These are phyloP conservation scores for Panicum miliaceum DNA, from an alignment of 176 grass and related monocot species.

Conservation along the genomic window DNA sequence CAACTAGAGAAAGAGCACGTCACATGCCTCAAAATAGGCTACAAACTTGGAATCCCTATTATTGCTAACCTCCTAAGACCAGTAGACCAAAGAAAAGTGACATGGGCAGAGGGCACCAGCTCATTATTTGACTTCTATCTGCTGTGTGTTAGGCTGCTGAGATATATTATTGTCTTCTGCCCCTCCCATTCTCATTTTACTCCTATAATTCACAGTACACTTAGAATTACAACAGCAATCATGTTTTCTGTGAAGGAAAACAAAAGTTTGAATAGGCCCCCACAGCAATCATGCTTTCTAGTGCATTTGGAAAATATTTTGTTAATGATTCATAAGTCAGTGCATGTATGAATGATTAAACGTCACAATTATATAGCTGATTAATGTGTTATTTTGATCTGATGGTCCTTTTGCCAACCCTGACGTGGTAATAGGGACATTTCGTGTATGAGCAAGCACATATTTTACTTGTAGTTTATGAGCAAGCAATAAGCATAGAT, in stretches of 20 bases:
- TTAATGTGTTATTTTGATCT: not conserved
- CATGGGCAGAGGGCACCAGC: constrained; percentile 23
- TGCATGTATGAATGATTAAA: not conserved
- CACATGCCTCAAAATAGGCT: not conserved
- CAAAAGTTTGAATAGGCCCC: constrained; percentile 34
- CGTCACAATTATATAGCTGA: too few relatives aligned
- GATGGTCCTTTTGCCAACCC: constrained; percentile 20
- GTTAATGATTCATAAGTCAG: not conserved
- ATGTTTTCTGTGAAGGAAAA: constrained; percentile 19
- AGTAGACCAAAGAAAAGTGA: constrained; percentile 24
- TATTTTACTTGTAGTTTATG: too few relatives aligned
- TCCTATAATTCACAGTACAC: not conserved
- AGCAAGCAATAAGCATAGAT: too few relatives aligned
- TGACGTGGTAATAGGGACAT: not conserved
- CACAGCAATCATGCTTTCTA: too few relatives aligned
- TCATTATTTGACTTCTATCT: constrained; percentile 48
- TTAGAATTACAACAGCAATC: not conserved
- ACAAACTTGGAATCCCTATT: constrained; percentile 2
- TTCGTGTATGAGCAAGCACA: constrained; percentile 2
- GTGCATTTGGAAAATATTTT: not conserved
- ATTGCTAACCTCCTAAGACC: not conserved
- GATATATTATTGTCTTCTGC: constrained; percentile 33
- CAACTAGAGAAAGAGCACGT: not conserved
- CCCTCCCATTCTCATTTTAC: not conserved
- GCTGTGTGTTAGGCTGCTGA: not conserved